These are phyloP conservation scores for Aquanectria penicillioides DNA, from an alignment of 2,329 filamentous ascomycete genomes.

Conservation along the genomic window DNA sequence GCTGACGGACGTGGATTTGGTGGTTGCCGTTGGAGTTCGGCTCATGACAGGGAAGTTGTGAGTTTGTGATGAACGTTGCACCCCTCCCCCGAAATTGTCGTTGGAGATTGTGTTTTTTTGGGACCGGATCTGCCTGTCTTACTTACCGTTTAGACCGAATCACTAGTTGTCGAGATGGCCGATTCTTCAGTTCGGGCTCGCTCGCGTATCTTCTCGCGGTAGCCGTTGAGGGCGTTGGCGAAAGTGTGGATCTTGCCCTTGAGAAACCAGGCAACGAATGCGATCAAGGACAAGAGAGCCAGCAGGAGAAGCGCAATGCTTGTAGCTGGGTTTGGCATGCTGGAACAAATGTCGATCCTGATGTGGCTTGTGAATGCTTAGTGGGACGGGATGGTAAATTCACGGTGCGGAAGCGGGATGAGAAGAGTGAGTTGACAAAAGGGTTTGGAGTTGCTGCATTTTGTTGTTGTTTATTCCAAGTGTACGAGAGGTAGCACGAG, in stretches of 20 bases:
- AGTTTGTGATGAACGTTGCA: background rate
- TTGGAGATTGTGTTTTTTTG: background rate
- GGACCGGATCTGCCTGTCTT: background rate
- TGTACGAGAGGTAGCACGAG: background rate
- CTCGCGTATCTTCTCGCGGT: constrained; percentile 27
- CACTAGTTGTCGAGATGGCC: constrained; percentile 18
- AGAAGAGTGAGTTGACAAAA: too few species aligned
- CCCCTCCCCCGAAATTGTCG: too few species aligned
- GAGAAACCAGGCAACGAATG: constrained; percentile 43
- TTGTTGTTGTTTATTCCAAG: background rate
- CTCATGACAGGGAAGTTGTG: background rate
- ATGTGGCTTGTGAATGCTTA: background rate
- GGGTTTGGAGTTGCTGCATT: background rate
- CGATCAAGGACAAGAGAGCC: constrained; percentile 43
- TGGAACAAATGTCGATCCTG: background rate
- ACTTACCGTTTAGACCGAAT: constrained; percentile 26
- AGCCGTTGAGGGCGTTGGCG: constrained; percentile 38
- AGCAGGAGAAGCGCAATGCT: constrained; percentile 47
- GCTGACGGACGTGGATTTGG: constrained; percentile 8
- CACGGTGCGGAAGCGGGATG: background rate
- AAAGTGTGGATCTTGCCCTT: constrained; percentile 44
- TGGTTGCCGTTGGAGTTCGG: background rate
- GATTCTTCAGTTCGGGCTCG: constrained; percentile 12
- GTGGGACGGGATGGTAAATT: background rate
- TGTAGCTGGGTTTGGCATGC: constrained; percentile 43